Base-by-base conservation (phyloP, 2,329 filamentous ascomycete genomes). In the Cryoendolithus antarcticus region DNA sequence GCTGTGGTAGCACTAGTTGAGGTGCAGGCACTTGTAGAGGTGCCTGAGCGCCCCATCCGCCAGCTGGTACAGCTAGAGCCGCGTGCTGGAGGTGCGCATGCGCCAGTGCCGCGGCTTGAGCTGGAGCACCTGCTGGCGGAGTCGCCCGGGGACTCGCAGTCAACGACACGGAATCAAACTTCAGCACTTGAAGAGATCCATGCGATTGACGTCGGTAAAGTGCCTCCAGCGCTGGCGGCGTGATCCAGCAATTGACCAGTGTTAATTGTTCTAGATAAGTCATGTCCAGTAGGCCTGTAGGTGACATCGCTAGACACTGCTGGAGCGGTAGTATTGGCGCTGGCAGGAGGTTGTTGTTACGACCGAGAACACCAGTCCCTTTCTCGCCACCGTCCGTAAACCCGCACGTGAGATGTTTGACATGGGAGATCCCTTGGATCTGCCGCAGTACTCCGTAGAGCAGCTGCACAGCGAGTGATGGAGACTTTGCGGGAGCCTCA, bases 311-410 rank as follows among this genome's bases (percentile, higher is more conserved):
- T 40, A 2, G 45, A 32, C 40, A 40, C 12, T 53, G 41, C 12
- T 51, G 48, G 9, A 48, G 44, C 28, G 38, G 37, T 5, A 66
- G 50, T 43, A 77, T 58, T 2, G 77, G 80, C 6, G 74, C 75
- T 0, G 78, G 75, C 12, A 83, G 61, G 27, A 84, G 55, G 48
- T 76, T 66, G 40, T 67, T 66, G 49, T 80, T 80, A 19, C 80
- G 70, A 30, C 76, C 74, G 46, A 69, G 70, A 3, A 73, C 58
- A 15, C 79, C 77, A 11, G 71, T 61, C 2, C 74, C 76, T 46
- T 79, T 71, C 58, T 85, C 80, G 21, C 80, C 80, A 33, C 80
- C 79, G 37, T 72, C 74, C 4, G 72, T 62, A 72, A 77, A 85
- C 43, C 81, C 80, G 41, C 83, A 69, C 12, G 71, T 74, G 32